A percentile compares a stretch with the other conserved stretches of the same genome.
phyloP scores from a whole-genome alignment of 768 basidiomycete species.

The Tricholoma saponaceum region DNA sequence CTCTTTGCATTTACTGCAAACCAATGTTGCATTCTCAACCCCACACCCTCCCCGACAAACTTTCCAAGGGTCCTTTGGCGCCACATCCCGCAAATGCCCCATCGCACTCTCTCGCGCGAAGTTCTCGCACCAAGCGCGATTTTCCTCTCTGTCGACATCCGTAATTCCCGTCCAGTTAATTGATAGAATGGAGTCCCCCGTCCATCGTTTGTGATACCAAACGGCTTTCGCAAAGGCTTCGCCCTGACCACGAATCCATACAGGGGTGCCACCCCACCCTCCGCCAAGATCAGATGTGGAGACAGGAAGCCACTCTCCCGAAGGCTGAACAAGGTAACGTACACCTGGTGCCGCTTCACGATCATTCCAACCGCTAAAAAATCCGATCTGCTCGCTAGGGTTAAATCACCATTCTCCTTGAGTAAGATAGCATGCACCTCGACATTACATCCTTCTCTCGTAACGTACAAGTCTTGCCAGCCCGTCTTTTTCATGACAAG shows the following conservation, averaged over 20 bases:
- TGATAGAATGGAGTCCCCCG: constrained; percentile 6
- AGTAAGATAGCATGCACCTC: constrained; percentile 2
- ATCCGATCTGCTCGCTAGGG: no score
- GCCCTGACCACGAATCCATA: constrained; percentile 21
- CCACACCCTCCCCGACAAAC: constrained; percentile 22
- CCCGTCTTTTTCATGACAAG: constrained; percentile 2
- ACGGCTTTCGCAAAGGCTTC: constrained; percentile 18
- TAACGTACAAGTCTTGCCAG: constrained; percentile 1
- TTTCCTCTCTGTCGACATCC: constrained; percentile 12
- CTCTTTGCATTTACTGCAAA: constrained; percentile 19
- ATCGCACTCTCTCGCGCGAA: no score
- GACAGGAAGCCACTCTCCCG: no score
- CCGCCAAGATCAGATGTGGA: no score
- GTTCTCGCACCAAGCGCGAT: constrained; percentile 13
- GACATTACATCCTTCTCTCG: not conserved
- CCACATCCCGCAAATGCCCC: no score
- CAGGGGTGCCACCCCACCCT: not conserved
- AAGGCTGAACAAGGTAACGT: no score
- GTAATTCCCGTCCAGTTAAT: constrained; percentile 22
- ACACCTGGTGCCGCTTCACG: no score
- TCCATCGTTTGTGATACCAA: constrained; percentile 18
- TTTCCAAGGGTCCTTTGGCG: not conserved
- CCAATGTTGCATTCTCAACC: constrained; percentile 14
- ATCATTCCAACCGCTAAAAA: no score
- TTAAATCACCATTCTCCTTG: constrained; percentile 13